Evolutionary conservation across 2,329 filamentous ascomycete species (phyloP).

Genomic region (Sporothrix protearum): DNA sequence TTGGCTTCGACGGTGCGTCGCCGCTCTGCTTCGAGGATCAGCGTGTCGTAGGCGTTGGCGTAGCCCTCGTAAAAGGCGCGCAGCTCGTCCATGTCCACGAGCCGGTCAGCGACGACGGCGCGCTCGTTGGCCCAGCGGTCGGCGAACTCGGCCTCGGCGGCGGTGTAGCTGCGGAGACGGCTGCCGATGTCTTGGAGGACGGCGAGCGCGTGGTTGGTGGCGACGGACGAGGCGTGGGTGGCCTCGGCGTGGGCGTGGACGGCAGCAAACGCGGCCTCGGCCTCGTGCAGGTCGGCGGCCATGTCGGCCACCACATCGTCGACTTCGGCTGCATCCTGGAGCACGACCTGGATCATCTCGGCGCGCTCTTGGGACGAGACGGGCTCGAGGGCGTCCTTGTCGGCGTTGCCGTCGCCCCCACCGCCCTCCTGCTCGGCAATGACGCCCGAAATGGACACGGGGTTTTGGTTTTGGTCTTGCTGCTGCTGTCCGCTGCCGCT

Average conservation of each 20-base stretch:
- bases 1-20: slow-evolving; percentile 69
- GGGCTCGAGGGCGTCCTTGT: slow-evolving; percentile 61
- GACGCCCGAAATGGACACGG: slow-evolving; percentile 62
- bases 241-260: slow-evolving; percentile 62
- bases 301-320: slow-evolving; percentile 68
- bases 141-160: slow-evolving; percentile 61
- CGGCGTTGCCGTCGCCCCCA: slow-evolving; percentile 43
- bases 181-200: slow-evolving; percentile 65
- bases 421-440: slow-evolving; percentile 54
- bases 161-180: slow-evolving; percentile 62
- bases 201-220: slow-evolving; percentile 60
- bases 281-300: slow-evolving; percentile 67
- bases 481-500: slow-evolving; percentile 53
- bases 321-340: slow-evolving; percentile 65
- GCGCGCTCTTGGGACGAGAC: slow-evolving; percentile 71
- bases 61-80: slow-evolving; percentile 85
- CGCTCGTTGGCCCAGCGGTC: slow-evolving; percentile 72
- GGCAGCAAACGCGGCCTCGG: slow-evolving; percentile 66
- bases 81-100: slow-evolving; percentile 73
- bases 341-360: slow-evolving; percentile 79
- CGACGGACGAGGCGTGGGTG: slow-evolving; percentile 52
- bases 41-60: slow-evolving; percentile 73
- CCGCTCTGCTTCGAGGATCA: slow-evolving; percentile 79
- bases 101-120: slow-evolving; percentile 61
- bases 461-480: slow-evolving; percentile 31